Conservation (phyloP, 75 land plant species). For the Cupressus sempervirens region DNA sequence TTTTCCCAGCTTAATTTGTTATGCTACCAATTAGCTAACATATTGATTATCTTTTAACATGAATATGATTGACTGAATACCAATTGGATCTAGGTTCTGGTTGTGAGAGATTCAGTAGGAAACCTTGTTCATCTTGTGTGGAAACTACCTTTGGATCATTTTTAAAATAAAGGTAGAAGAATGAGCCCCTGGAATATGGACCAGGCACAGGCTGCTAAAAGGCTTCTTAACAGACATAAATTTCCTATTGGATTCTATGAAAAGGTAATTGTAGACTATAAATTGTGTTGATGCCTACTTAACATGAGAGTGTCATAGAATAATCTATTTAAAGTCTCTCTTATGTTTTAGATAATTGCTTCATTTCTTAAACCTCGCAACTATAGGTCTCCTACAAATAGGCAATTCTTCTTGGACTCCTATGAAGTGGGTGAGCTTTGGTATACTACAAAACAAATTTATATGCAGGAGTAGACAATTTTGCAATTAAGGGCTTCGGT, state of each 20-base stretch:
- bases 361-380: conserved; percentile 65
- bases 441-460: conserved; percentile 80
- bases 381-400: conserved; percentile 69
- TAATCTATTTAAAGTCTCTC: neutral
- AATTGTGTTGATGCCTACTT: neutral
- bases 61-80: too few species aligned
- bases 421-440: too few species aligned
- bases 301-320: neutral
- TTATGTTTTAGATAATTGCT: conserved; percentile 58
- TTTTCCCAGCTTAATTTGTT: too few species aligned
- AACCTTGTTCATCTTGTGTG: conserved; percentile 74
- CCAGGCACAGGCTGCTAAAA: conserved; percentile 43
- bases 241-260: conserved; percentile 78
- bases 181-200: conserved; percentile 59
- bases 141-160: conserved; percentile 85
- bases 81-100: conserved; percentile 60
- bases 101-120: conserved; percentile 82
- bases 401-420: too few species aligned
- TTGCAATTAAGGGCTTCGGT: conserved; percentile 81
- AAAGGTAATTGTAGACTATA: conserved; percentile 34
- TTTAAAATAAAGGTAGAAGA: conserved; percentile 87
- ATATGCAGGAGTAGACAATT: conserved; percentile 74
- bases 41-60: too few species aligned
- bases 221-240: conserved; percentile 52
- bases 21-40: too few species aligned